These are phyloP conservation scores for Starmerella vaccinii DNA, from an alignment of 805 yeast species.

Conservation along the genomic window DNA sequence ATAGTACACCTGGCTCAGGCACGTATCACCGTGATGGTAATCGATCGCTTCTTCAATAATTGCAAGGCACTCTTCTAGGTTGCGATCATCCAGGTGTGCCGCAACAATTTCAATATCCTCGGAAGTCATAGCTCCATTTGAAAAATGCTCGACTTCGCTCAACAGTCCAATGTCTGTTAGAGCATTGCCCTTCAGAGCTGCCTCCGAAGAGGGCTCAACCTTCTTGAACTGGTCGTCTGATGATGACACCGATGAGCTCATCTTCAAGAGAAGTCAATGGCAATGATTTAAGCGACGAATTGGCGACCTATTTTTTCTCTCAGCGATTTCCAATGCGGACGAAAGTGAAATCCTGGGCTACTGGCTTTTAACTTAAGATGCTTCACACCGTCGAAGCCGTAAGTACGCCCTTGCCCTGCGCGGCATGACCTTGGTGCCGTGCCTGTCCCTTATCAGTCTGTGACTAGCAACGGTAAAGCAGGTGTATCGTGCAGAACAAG, in stretches of 20 bases:
- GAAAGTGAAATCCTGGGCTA: no score
- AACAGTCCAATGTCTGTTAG: conserved; percentile 3
- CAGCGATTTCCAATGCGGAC: no score
- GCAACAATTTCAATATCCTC: conserved; percentile 18
- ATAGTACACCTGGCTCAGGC: conserved; percentile 36
- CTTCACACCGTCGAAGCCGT: no score
- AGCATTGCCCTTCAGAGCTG: not conserved
- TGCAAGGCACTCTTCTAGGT: conserved; percentile 33
- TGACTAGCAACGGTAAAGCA: no score
- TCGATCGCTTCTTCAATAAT: conserved; percentile 35
- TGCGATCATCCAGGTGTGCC: conserved; percentile 23
- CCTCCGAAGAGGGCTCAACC: not conserved
- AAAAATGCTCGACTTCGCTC: conserved; percentile 7
- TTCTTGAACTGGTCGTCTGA: not conserved
- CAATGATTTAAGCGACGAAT: no score
- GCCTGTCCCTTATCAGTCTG: no score
- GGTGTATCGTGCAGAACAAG: no score
- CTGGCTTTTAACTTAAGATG: no score
- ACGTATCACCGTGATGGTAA: conserved; percentile 41
- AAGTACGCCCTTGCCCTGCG: no score
- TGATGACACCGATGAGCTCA: not conserved
- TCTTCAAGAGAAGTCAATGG: no score
- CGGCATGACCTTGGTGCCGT: no score
- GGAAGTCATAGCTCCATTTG: conserved; percentile 8
- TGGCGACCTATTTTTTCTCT: no score